These are phyloP conservation scores for Syncephalis plumigaleata DNA, from an alignment of 371 early-diverging fungal species.

Conservation along the genomic window DNA sequence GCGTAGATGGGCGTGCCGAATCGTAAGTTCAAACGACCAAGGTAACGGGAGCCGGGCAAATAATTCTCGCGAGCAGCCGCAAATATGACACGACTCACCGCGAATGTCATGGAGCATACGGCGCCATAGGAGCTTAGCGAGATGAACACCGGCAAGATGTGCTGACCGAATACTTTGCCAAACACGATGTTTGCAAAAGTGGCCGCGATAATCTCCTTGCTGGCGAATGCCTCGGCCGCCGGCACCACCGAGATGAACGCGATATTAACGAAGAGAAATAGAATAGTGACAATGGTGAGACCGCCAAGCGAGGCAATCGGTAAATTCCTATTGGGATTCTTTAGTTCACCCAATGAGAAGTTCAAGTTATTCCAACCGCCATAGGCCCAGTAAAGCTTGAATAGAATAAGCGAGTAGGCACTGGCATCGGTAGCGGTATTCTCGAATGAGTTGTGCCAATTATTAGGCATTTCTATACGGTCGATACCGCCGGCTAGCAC, in stretches of 20 bases:
- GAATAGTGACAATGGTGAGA: neutral
- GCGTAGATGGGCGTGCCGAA: slow-evolving; percentile 5
- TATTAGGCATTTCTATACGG: too few relatives aligned
- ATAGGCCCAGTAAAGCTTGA: neutral
- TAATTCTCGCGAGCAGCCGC: neutral
- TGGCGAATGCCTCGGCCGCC: neutral
- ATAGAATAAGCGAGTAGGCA: neutral
- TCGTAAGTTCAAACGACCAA: neutral
- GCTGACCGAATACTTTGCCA: neutral
- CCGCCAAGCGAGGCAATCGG: neutral
- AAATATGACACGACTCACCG: neutral
- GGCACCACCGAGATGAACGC: neutral
- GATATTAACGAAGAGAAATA: neutral
- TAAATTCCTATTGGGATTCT: neutral
- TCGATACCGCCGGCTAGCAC: neutral
- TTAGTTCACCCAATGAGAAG: neutral
- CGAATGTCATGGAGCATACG: neutral
- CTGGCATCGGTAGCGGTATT: neutral
- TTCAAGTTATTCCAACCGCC: slow-evolving; percentile 1
- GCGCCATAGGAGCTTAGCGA: neutral
- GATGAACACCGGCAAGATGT: neutral
- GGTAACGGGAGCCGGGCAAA: neutral
- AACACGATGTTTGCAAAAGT: neutral
- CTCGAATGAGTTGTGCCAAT: neutral
- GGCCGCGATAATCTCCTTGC: neutral